Base-by-base conservation (phyloP, 2,329 filamentous ascomycete genomes). In the Epichloe sylvatica region DNA sequence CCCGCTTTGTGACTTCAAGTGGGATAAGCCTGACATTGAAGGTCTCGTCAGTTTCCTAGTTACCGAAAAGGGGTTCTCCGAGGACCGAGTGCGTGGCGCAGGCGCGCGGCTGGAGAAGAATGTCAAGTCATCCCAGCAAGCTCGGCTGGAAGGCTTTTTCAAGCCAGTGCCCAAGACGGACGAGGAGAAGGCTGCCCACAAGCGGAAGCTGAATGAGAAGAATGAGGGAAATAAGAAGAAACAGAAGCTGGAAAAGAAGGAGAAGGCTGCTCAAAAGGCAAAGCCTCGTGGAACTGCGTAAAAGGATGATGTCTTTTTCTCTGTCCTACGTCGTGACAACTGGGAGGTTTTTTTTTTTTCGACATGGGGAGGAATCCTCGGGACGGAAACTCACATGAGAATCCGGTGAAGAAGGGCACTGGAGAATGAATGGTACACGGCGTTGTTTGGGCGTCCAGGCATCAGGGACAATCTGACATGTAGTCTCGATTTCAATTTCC, bases 121-220 rank as follows among this genome's bases (percentile, higher is more conserved):
- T 59, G 72, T 94, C 56, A 96, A 95, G 76, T 84, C 78, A 45
- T 84, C 84, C 30, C 92, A 97, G 67, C 92, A 98, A 70, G 84
- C 86, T 30, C 78, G 92, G 21, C 72, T 98, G 2, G 91, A 97
- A 63, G 92, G 92, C 0, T 98, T 98, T 72, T 98, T 98, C 76
- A 96, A 95, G 72, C 82, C 87, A 1, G 70, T 94, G 15, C 85
- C 88, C 53, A 94, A 91, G 73, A 88, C 90, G 0, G 86, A 90
- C 0, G 84, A 83, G 55, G 83, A 98, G 70, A 86, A 91, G 69
- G 83, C 84, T 49, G 81, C 69, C 40, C 71, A 94, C 61, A 98
- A 98, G 77, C 79, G 92, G 57, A 98, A 97, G 73, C 77, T 92
- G 37, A 91, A 97, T 47, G 86, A 90, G 70, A 94, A 94, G 72